phyloP scores from a whole-genome alignment of 2,329 filamentous ascomycete species.

The Penicillium hordei region DNA sequence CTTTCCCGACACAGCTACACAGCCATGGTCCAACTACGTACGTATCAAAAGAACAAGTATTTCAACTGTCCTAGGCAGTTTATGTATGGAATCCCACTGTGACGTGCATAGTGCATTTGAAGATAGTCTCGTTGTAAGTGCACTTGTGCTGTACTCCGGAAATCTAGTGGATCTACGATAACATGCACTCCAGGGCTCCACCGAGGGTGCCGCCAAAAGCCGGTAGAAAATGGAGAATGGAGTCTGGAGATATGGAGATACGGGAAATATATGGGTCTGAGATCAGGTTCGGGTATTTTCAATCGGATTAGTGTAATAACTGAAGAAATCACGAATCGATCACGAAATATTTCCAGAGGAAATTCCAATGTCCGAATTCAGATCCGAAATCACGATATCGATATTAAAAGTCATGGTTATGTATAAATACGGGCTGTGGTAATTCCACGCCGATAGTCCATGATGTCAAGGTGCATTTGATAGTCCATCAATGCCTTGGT shows the following conservation, averaged over 20 bases:
- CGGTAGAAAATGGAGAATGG: conserved; percentile 11
- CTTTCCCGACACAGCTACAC: conserved; percentile 6
- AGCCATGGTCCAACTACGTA: neutral
- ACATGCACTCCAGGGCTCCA: conserved; percentile 15
- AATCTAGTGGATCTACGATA: conserved; percentile 9
- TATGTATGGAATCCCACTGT: conserved; percentile 17
- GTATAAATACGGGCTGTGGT: conserved; percentile 2
- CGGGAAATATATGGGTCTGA: neutral
- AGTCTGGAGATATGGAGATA: neutral
- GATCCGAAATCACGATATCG: conserved; percentile 7
- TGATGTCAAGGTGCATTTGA: conserved; percentile 26
- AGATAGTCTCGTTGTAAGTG: conserved; percentile 1
- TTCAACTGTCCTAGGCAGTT: neutral
- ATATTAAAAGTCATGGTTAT: neutral
- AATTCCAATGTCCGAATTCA: conserved; percentile 1
- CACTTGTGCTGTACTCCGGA: conserved; percentile 24
- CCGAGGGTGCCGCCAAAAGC: conserved; percentile 20
- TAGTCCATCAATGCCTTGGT: conserved; percentile 24
- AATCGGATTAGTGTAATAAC: neutral
- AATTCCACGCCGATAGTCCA: conserved; percentile 17
- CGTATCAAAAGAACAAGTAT: neutral
- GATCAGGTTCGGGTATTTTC: neutral
- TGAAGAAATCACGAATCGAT: neutral
- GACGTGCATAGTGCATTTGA: conserved; percentile 24
- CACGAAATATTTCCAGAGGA: neutral